Evolutionary conservation across 1,284 basidiomycete species (phyloP).

Genomic region (Lentinula novae-zelandiae): DNA sequence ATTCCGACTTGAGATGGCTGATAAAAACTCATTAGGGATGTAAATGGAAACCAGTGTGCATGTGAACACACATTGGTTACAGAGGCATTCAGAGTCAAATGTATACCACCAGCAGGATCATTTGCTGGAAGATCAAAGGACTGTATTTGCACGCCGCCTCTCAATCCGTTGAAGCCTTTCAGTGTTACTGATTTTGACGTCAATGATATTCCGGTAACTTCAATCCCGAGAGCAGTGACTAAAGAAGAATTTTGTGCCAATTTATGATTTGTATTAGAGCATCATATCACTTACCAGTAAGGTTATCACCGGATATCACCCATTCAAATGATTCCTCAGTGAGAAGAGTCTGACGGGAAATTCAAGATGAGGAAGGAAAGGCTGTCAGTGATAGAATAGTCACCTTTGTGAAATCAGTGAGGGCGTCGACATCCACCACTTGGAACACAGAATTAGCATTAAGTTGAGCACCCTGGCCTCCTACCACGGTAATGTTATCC

Average conservation of each 20-base stretch:
- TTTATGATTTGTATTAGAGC: slow-evolving; percentile 29
- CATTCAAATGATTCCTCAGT: slow-evolving; percentile 71
- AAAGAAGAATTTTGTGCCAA: background rate
- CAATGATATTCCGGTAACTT: slow-evolving; percentile 53
- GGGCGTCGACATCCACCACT: slow-evolving; percentile 55
- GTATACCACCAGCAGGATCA: slow-evolving; percentile 75
- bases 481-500: slow-evolving; percentile 52
- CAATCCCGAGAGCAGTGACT: slow-evolving; percentile 39
- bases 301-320: slow-evolving; percentile 67
- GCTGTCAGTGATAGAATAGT: background rate
- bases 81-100: slow-evolving; percentile 60
- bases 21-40: background rate
- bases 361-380: slow-evolving; percentile 1
- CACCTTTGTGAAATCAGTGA: slow-evolving; percentile 68
- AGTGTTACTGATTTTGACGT: slow-evolving; percentile 60
- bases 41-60: background rate
- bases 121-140: slow-evolving; percentile 72
- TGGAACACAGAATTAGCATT: slow-evolving; percentile 54
- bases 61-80: slow-evolving; percentile 51
- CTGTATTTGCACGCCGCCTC: slow-evolving; percentile 61
- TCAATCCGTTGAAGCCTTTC: slow-evolving; percentile 71
- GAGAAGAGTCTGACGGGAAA: slow-evolving; percentile 42
- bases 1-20: slow-evolving; percentile 80
- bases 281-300: slow-evolving; percentile 48
- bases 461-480: slow-evolving; percentile 63